A percentile compares a stretch with the other conserved stretches of the same genome.
These are phyloP conservation scores for Tubosaeta sp. DNA, from an alignment of 768 basidiomycete species.

Conservation along the genomic window DNA sequence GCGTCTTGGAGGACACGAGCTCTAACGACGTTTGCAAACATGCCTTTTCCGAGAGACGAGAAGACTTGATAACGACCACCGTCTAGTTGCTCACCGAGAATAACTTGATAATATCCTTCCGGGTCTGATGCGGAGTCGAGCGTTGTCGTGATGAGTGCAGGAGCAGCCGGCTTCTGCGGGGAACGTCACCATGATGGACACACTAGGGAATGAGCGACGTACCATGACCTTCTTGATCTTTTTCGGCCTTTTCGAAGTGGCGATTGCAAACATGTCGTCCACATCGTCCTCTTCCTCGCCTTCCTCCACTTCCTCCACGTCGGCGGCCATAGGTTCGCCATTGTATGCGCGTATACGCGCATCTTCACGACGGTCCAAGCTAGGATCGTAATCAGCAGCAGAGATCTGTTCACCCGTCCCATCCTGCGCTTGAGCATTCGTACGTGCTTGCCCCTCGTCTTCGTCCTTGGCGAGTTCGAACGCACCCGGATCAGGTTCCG, in stretches of 20 bases:
- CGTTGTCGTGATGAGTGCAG: slow-evolving; percentile 68
- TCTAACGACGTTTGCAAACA: slow-evolving; percentile 96
- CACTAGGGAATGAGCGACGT: slow-evolving; percentile 17
- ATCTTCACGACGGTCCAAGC: slow-evolving; percentile 78
- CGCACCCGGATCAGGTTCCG: slow-evolving; percentile 51
- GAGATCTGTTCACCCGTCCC: slow-evolving; percentile 65
- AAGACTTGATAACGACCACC: slow-evolving; percentile 92
- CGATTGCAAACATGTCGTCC: slow-evolving; percentile 93
- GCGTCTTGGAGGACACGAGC: slow-evolving; percentile 75
- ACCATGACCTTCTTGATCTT: slow-evolving; percentile 58
- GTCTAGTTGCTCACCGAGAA: slow-evolving; percentile 91
- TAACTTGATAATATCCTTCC: slow-evolving; percentile 94
- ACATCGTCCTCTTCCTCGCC: slow-evolving; percentile 75
- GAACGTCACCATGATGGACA: slow-evolving; percentile 2
- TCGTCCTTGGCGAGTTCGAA: slow-evolving; percentile 70
- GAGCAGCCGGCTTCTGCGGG: slow-evolving; percentile 45
- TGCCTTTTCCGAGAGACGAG: slow-evolving; percentile 93
- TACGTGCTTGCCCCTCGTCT: slow-evolving; percentile 45
- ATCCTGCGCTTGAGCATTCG: slow-evolving; percentile 43
- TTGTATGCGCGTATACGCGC: slow-evolving; percentile 63
- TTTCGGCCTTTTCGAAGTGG: slow-evolving; percentile 43
- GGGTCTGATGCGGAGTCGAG: slow-evolving; percentile 89
- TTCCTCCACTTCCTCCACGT: slow-evolving; percentile 45
- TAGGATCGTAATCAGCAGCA: slow-evolving; percentile 91
- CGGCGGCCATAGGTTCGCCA: slow-evolving; percentile 33